Evolutionary conservation across 2,329 filamentous ascomycete genomes (phyloP), one percentile per base, ranked within the genome.

Genomic region (Curvularia verruculosa): DNA sequence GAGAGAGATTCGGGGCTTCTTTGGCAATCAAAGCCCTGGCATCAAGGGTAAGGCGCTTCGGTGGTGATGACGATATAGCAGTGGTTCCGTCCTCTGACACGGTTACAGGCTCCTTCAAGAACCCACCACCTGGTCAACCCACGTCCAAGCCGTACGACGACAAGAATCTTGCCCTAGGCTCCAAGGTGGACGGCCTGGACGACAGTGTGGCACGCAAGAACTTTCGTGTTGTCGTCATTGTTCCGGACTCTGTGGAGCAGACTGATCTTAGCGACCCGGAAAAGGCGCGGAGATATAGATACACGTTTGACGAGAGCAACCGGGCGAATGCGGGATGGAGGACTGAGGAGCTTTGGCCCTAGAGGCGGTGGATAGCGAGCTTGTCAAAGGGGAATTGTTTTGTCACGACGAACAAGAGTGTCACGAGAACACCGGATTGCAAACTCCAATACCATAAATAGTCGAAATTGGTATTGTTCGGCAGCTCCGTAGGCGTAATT

Each of bases 151-250:
- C 79, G 72, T 75, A 79, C 54, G 79, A 81, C 53, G 71, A 79
- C 44, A 72, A 79, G 66, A 75, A 77, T 41, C 70, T 77, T 37
- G 74, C 78, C 49, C 67, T 85, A 2, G 85, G 84, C 10, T 86
- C 89, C 73, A 87, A 86, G 75, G 87, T 95, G 15, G 82, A 85
- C 18, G 86, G 89, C 66, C 75, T 96, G 5, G 77, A 91, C 43
- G 92, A 98, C 67, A 75, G 79, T 31, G 77, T 89, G 53, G 90
- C 91, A 39, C 82, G 92, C 64, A 79, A 79, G 63, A 90, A 96
- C 74, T 96, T 96, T 72, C 82, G 94, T 51, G 90, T 96, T 0
- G 91, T 96, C 3, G 87, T 95, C 71, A 95, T 99, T 73, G 86
- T 88, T 47, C 88, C 96, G 0, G 85, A 90, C 8, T 86, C 90